Evolutionary conservation across 2,329 filamentous ascomycete genomes (phyloP).

Genomic region (Fusarium dimerum): DNA sequence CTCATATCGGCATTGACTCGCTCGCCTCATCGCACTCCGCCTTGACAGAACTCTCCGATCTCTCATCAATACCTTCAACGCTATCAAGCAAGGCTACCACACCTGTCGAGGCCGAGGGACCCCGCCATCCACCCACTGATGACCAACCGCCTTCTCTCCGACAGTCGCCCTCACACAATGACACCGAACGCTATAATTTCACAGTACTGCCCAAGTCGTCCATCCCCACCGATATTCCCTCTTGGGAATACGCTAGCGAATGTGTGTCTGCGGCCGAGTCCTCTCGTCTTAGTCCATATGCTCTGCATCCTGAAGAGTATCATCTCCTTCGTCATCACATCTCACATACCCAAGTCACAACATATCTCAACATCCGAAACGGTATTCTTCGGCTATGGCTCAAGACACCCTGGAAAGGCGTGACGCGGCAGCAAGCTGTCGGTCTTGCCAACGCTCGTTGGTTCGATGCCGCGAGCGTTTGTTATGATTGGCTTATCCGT

Average conservation of each 20-base stretch:
- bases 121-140: constrained; percentile 22
- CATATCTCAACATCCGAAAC: constrained; percentile 95
- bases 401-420: constrained; percentile 78
- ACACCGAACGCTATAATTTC: constrained; percentile 44
- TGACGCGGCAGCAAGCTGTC: constrained; percentile 81
- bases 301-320: constrained; percentile 83
- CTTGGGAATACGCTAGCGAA: constrained; percentile 83
- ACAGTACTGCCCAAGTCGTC: constrained; percentile 76
- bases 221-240: constrained; percentile 73
- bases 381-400: constrained; percentile 90
- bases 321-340: constrained; percentile 77
- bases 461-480: constrained; percentile 85
- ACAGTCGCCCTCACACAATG: constrained; percentile 30
- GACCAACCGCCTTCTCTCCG: constrained; percentile 18
- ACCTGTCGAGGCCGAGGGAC: constrained; percentile 47
- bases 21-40: constrained; percentile 55
- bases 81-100: constrained; percentile 66
- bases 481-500: constrained; percentile 89
- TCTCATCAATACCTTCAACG: constrained; percentile 55
- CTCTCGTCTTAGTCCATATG: constrained; percentile 86
- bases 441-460: constrained; percentile 88
- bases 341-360: constrained; percentile 85
- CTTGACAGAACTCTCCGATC: constrained; percentile 56
- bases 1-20: constrained; percentile 38
- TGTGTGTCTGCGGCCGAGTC: constrained; percentile 88